Conservation (phyloP, 192 early-diverging fungal genomes). For the Mortierella alpina region DNA sequence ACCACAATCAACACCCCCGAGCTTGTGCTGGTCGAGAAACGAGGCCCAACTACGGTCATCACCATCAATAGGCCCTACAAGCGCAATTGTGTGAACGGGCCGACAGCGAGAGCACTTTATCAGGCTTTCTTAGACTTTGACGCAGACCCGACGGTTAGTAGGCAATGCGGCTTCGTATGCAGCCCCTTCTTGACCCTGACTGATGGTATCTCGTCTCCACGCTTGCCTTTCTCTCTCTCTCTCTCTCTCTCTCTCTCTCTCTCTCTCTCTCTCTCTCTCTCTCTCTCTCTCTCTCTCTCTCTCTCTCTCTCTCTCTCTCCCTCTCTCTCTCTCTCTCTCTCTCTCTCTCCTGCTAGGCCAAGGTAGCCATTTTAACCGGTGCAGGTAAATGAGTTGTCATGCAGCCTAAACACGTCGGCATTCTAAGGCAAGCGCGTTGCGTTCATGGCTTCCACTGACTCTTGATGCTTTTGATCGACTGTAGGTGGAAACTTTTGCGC, state of each 20-base stretch:
- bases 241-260: not conserved
- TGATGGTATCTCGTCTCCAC: not conserved
- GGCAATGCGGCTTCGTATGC: not conserved
- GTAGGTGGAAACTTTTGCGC: slow-evolving; percentile 61
- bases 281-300: not conserved
- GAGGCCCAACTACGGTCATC: slow-evolving; percentile 36
- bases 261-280: not conserved
- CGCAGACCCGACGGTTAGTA: slow-evolving; percentile 46
- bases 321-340: not conserved
- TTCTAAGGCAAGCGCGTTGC: too few species aligned
- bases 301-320: not conserved
- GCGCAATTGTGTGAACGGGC: slow-evolving; percentile 61
- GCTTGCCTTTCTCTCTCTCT: not conserved
- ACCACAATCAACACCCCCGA: slow-evolving; percentile 17
- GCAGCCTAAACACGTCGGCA: not conserved
- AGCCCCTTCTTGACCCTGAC: not conserved
- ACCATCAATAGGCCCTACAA: slow-evolving; percentile 57
- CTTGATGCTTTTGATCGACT: not conserved
- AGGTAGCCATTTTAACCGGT: slow-evolving; percentile 59
- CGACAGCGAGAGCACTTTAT: slow-evolving; percentile 53
- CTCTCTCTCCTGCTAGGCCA: slow-evolving; percentile 9
- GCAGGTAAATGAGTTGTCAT: slow-evolving; percentile 26
- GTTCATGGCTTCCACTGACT: too few species aligned
- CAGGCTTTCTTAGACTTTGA: slow-evolving; percentile 64
- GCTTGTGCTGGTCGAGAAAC: slow-evolving; percentile 40